Conservation (phyloP, 495 filamentous ascomycete genomes). For the Xylaria grammica region DNA sequence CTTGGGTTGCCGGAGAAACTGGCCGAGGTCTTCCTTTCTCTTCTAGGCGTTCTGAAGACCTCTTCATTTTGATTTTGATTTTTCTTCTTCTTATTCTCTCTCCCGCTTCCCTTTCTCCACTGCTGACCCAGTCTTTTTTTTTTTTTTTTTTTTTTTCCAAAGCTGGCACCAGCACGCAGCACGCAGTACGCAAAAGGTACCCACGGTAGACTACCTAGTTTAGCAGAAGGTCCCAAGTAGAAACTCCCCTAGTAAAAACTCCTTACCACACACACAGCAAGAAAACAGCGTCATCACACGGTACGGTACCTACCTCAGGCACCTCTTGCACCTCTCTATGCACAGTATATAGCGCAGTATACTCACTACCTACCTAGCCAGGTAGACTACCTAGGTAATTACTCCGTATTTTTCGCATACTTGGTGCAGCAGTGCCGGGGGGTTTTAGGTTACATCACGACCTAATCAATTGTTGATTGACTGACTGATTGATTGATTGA, state of each 20-base stretch:
- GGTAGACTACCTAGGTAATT: background rate
- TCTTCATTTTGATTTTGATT: background rate
- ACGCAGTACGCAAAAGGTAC: too few relatives aligned
- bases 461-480: background rate
- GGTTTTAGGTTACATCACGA: conserved; percentile 7
- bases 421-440: conserved; percentile 12
- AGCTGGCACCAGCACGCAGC: conserved; percentile 1
- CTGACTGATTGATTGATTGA: background rate
- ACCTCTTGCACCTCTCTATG: too few relatives aligned
- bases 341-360: too few relatives aligned
- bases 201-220: too few relatives aligned
- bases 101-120: background rate
- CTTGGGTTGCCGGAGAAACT: conserved; percentile 6
- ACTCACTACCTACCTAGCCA: too few relatives aligned
- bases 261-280: too few relatives aligned
- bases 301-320: too few relatives aligned
- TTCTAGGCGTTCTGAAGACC: background rate
- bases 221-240: too few relatives aligned
- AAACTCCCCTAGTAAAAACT: too few relatives aligned
- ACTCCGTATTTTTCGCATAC: conserved; percentile 13
- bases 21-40: background rate
- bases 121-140: background rate
- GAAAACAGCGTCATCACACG: too few relatives aligned
- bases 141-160: background rate
- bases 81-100: background rate